These are phyloP conservation scores for Ampelomyces quisqualis DNA, from an alignment of 2,329 filamentous ascomycete species.

Conservation along the genomic window DNA sequence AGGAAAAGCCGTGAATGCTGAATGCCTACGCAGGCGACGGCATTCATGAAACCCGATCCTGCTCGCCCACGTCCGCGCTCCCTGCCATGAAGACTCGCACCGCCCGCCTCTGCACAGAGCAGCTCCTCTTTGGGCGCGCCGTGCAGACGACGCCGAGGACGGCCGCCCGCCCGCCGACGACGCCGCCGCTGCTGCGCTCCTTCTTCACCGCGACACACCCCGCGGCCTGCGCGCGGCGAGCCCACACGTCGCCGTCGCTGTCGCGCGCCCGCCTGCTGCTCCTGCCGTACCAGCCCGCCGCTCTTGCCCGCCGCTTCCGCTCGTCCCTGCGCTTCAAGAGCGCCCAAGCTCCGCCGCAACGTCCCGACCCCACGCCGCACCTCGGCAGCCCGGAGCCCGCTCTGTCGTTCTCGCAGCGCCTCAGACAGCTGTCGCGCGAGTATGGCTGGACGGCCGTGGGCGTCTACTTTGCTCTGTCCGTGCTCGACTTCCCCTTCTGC, in stretches of 20 bases:
- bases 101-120: constrained; percentile 26
- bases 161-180: constrained; percentile 14
- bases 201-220: constrained; percentile 31
- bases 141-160: constrained; percentile 14
- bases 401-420: constrained; percentile 64
- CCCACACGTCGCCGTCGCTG: constrained; percentile 13
- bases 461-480: constrained; percentile 82
- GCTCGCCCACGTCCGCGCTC: constrained; percentile 5
- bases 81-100: constrained; percentile 31
- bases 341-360: constrained; percentile 28
- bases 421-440: constrained; percentile 83
- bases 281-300: constrained; percentile 21
- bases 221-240: constrained; percentile 8
- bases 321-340: constrained; percentile 44
- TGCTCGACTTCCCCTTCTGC: constrained; percentile 91
- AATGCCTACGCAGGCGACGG: too few relatives aligned
- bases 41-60: constrained; percentile 7
- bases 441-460: constrained; percentile 93
- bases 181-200: constrained; percentile 22
- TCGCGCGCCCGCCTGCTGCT: constrained; percentile 17
- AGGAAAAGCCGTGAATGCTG: background rate
- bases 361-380: constrained; percentile 43
- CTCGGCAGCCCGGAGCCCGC: constrained; percentile 45
- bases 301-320: constrained; percentile 31
- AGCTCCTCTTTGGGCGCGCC: constrained; percentile 22